A percentile compares a stretch with the other conserved stretches of the same genome.
Evolutionary conservation across 2,329 filamentous ascomycete species (phyloP).

Genomic region (Colletotrichum eleusines): DNA sequence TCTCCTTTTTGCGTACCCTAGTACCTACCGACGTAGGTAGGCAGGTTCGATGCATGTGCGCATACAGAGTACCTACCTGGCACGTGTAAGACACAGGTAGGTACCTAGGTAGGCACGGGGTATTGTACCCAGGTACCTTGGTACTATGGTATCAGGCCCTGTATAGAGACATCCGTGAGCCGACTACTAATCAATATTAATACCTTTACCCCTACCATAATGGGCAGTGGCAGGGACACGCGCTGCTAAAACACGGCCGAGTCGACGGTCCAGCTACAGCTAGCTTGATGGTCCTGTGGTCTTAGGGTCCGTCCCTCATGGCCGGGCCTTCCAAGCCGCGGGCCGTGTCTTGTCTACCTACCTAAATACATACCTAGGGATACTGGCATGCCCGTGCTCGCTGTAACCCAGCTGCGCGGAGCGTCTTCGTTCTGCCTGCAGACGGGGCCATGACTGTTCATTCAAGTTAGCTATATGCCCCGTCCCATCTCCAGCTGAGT

Average conservation of each 20-base stretch:
- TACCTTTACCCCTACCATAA: no score
- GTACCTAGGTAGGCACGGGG: no score
- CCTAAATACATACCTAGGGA: no score
- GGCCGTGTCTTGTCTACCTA: slow-evolving; percentile 9
- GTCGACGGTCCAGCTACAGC: not conserved
- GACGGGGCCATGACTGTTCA: not conserved
- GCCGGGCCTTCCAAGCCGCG: not conserved
- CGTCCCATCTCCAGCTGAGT: no score
- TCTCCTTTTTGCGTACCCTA: not conserved
- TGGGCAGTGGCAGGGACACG: not conserved
- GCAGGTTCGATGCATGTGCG: not conserved
- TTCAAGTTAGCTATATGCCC: not conserved
- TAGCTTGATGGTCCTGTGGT: not conserved
- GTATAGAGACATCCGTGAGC: not conserved
- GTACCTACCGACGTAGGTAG: not conserved
- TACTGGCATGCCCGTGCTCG: not conserved
- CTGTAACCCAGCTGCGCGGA: not conserved
- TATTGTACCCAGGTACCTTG: no score
- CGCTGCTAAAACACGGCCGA: slow-evolving; percentile 14
- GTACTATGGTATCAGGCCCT: no score
- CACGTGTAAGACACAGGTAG: not conserved
- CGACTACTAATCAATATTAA: no score
- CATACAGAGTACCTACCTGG: not conserved
- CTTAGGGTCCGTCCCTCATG: slow-evolving; percentile 16
- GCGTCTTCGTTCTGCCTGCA: not conserved